These are phyloP conservation scores for Suhomyces bribrorum DNA, from an alignment of 1,139 yeast species.

Conservation along the genomic window DNA sequence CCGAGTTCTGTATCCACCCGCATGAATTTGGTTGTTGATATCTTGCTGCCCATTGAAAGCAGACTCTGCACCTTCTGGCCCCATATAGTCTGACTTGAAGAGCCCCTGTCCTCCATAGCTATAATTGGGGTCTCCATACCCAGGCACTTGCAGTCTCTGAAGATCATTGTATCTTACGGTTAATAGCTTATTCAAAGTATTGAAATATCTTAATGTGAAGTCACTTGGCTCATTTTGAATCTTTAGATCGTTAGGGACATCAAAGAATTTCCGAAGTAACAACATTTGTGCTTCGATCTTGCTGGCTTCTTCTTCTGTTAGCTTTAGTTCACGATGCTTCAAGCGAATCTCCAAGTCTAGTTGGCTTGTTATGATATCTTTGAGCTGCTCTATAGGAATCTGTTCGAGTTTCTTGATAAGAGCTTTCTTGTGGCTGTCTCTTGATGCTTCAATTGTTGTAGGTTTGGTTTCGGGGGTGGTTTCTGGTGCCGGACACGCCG, in stretches of 20 bases:
- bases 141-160: conserved; percentile 10
- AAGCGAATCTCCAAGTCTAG: conserved; percentile 70
- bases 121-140: conserved; percentile 8
- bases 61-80: conserved; percentile 7
- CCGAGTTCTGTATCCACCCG: conserved; percentile 42
- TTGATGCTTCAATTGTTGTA: too few species aligned
- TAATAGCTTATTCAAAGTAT: conserved; percentile 38
- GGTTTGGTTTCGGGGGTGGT: neutral
- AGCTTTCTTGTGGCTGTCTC: conserved; percentile 5
- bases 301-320: conserved; percentile 62
- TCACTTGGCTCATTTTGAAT: conserved; percentile 49
- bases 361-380: conserved; percentile 47
- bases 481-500: conserved; percentile 1
- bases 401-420: conserved; percentile 23
- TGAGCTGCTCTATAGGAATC: conserved; percentile 41
- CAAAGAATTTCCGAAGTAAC: conserved; percentile 54
- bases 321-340: conserved; percentile 64
- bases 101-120: conserved; percentile 13
- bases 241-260: conserved; percentile 40
- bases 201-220: conserved; percentile 50
- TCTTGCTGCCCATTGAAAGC: neutral
- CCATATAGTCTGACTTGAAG: conserved; percentile 15
- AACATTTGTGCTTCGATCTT: conserved; percentile 64
- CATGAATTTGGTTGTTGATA: neutral
- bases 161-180: conserved; percentile 33